phyloP scores from a whole-genome alignment of 306 rosid species.

The Lathyrus oleraceus region DNA sequence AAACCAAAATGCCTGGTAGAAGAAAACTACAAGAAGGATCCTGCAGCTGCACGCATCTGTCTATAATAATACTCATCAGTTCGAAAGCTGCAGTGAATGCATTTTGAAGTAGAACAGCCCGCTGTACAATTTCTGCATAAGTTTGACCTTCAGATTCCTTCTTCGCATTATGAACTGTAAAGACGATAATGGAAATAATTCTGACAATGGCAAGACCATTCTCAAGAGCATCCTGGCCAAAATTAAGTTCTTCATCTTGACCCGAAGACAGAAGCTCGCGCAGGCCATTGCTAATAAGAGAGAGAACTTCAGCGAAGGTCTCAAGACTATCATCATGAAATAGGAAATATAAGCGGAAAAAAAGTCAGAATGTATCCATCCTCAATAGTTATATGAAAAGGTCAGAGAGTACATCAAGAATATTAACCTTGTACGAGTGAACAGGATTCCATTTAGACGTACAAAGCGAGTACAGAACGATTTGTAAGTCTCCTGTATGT shows the following conservation, averaged over 20 bases:
- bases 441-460: conserved; percentile 92
- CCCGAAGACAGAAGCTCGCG: conserved; percentile 67
- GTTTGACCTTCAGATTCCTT: conserved; percentile 90
- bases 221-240: conserved; percentile 69
- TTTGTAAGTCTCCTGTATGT: conserved; percentile 54
- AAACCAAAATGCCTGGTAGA: conserved; percentile 83
- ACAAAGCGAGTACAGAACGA: conserved; percentile 70
- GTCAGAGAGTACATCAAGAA: background rate
- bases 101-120: conserved; percentile 81
- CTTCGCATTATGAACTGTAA: conserved; percentile 72
- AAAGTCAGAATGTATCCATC: conserved; percentile 30
- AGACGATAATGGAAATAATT: conserved; percentile 71
- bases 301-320: conserved; percentile 81
- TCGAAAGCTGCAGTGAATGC: conserved; percentile 81
- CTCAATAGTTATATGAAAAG: background rate
- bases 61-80: conserved; percentile 73
- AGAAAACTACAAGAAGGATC: conserved; percentile 79
- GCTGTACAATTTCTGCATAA: conserved; percentile 89
- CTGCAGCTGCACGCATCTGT: conserved; percentile 64
- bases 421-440: conserved; percentile 84
- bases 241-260: conserved; percentile 63
- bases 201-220: conserved; percentile 71
- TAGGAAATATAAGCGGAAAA: background rate
- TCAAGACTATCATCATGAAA: conserved; percentile 62
- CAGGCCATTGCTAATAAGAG: conserved; percentile 59